A percentile compares a stretch with the other conserved stretches of the same genome.
These are phyloP conservation scores for Vigna trinervia DNA, from an alignment of 306 rosid genomes.

Conservation along the genomic window DNA sequence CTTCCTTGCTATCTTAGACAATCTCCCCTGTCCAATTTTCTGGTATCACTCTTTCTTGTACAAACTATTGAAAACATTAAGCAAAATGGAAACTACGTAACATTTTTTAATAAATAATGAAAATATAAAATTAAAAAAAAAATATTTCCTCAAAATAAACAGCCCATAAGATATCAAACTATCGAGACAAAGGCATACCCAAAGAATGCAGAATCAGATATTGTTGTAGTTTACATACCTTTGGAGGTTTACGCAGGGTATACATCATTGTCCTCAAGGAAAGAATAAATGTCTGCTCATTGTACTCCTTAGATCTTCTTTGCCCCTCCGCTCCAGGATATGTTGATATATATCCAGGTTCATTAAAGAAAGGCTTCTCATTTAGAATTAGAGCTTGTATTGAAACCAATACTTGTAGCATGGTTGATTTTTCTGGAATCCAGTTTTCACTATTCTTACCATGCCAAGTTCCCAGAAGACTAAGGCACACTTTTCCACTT, in stretches of 20 bases:
- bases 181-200: slow-evolving; percentile 8
- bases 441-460: slow-evolving; percentile 72
- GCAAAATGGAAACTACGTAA: background rate
- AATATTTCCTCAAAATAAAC: background rate
- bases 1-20: background rate
- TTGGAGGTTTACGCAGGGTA: slow-evolving; percentile 73
- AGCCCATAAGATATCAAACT: background rate
- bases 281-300: slow-evolving; percentile 60
- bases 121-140: background rate
- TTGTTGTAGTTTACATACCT: slow-evolving; percentile 51
- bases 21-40: no score
- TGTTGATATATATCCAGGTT: slow-evolving; percentile 59
- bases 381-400: slow-evolving; percentile 85
- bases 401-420: slow-evolving; percentile 91
- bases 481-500: slow-evolving; percentile 84
- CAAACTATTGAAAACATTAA: background rate
- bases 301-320: slow-evolving; percentile 65
- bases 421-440: slow-evolving; percentile 74
- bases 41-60: background rate
- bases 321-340: slow-evolving; percentile 57
- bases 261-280: slow-evolving; percentile 82
- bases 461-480: slow-evolving; percentile 85
- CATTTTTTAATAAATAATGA: background rate
- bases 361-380: slow-evolving; percentile 76
- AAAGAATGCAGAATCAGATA: slow-evolving; percentile 15